Conservation (phyloP, 2,329 filamentous ascomycete genomes). For the Clarireedia sp. region DNA sequence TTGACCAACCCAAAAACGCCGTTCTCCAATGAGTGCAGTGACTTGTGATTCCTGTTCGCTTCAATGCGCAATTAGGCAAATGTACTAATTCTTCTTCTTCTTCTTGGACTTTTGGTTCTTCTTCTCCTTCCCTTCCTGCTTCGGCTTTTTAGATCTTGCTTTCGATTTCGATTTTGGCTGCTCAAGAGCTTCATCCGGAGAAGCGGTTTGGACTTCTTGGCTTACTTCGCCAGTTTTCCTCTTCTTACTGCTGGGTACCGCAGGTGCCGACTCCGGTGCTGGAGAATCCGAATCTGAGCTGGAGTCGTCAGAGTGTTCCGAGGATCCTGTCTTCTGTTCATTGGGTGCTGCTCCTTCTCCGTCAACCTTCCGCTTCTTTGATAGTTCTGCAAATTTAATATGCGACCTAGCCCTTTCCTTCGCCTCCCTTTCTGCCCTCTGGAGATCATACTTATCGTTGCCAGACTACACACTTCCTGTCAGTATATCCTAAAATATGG, state of each 20-base stretch:
- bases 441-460: constrained; percentile 43
- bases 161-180: not conserved
- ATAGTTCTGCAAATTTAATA: constrained; percentile 37
- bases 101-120: constrained; percentile 6
- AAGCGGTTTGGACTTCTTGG: not conserved
- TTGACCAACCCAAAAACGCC: constrained; percentile 6
- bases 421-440: constrained; percentile 40
- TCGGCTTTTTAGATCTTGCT: not conserved
- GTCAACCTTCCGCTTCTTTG: constrained; percentile 29
- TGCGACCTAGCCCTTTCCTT: constrained; percentile 43
- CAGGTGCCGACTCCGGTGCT: not conserved
- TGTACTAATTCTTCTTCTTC: constrained; percentile 3
- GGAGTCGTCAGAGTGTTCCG: constrained; percentile 15
- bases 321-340: constrained; percentile 2
- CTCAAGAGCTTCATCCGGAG: not conserved
- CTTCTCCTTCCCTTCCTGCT: constrained; percentile 4
- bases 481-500: not conserved
- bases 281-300: constrained; percentile 15
- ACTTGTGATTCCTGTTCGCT: not conserved
- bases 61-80: not conserved
- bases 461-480: constrained; percentile 18
- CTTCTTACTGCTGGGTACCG: constrained; percentile 22
- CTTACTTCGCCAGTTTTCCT: constrained; percentile 25
- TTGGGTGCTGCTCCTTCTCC: constrained; percentile 7
- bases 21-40: not conserved